Conservation (phyloP, 2,329 filamentous ascomycete genomes). For the Davidsoniella eucalypti region DNA sequence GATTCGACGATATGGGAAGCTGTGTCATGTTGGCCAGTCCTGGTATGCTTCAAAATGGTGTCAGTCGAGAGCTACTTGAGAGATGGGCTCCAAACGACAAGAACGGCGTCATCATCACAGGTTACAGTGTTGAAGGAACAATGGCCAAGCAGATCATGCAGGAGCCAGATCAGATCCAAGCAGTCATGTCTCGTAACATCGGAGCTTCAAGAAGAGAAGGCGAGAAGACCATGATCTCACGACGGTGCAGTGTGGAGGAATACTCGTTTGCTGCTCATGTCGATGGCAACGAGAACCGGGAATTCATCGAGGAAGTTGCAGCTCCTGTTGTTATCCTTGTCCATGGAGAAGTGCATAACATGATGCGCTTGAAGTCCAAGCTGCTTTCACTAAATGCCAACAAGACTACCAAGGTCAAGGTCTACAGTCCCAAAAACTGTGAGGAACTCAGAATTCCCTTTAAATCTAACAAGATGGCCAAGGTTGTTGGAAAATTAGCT, state of each 20-base stretch:
- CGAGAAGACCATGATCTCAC: constrained; percentile 83
- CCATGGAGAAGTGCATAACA: constrained; percentile 93
- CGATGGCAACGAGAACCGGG: constrained; percentile 85
- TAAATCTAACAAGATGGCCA: constrained; percentile 85
- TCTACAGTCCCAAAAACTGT: constrained; percentile 86
- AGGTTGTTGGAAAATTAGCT: constrained; percentile 88
- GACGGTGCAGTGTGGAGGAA: constrained; percentile 84
- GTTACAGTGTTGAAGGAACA: constrained; percentile 94
- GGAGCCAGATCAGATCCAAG: constrained; percentile 86
- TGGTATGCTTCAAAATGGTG: constrained; percentile 95
- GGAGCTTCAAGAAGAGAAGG: constrained; percentile 47
- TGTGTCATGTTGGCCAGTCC: constrained; percentile 96
- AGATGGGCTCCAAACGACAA: constrained; percentile 91
- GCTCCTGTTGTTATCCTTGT: constrained; percentile 87
- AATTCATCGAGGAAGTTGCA: constrained; percentile 88
- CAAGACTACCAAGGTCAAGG: constrained; percentile 69
- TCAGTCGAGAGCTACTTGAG: constrained; percentile 82
- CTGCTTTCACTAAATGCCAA: constrained; percentile 79
- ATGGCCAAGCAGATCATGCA: constrained; percentile 95
- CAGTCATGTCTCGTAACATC: constrained; percentile 66
- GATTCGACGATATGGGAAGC: constrained; percentile 87
- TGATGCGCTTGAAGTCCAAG: constrained; percentile 93
- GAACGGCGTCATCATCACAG: constrained; percentile 97
- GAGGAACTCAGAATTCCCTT: constrained; percentile 92
- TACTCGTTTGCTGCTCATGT: constrained; percentile 95